phyloP scores from a whole-genome alignment of 176 grass and related monocot species.

The Musa itinerans region DNA sequence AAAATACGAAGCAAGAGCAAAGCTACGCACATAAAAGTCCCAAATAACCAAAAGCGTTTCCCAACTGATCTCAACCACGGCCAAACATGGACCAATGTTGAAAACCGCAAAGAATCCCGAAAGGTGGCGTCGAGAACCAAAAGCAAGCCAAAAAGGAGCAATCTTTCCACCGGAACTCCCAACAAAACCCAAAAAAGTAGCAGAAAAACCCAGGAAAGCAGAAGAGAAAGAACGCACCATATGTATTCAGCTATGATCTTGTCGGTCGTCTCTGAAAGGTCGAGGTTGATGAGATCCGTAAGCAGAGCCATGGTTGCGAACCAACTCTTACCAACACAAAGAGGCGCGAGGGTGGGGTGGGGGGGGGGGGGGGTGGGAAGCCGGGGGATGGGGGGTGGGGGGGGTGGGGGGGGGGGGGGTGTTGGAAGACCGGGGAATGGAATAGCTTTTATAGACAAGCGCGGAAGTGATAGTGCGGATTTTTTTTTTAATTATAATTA shows the following conservation, averaged over 20 bases:
- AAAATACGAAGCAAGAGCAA: too few relatives aligned
- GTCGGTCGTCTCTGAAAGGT: slow-evolving; percentile 1
- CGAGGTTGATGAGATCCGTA: slow-evolving; percentile 8
- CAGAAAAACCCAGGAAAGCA: not conserved
- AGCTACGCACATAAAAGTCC: too few relatives aligned
- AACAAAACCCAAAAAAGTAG: not conserved
- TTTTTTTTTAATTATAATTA: too few relatives aligned
- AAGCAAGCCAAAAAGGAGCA: not conserved
- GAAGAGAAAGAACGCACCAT: not conserved
- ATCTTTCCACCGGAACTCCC: not conserved
- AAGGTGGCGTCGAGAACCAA: not conserved
- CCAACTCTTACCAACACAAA: too few relatives aligned
- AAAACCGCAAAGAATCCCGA: not conserved
- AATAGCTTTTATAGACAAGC: too few relatives aligned
- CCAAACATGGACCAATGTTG: not conserved
- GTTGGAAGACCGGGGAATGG: too few relatives aligned
- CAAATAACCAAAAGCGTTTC: too few relatives aligned
- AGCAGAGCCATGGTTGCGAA: not conserved
- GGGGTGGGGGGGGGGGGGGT: too few relatives aligned
- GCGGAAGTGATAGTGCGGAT: too few relatives aligned
- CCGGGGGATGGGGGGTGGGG: too few relatives aligned
- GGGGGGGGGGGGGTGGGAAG: too few relatives aligned
- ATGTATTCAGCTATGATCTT: slow-evolving; percentile 12
- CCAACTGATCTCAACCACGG: not conserved
- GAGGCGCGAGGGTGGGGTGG: too few relatives aligned